Evolutionary conservation across 2,329 filamentous ascomycete genomes (phyloP).

Genomic region (Paecilomyces niveus): DNA sequence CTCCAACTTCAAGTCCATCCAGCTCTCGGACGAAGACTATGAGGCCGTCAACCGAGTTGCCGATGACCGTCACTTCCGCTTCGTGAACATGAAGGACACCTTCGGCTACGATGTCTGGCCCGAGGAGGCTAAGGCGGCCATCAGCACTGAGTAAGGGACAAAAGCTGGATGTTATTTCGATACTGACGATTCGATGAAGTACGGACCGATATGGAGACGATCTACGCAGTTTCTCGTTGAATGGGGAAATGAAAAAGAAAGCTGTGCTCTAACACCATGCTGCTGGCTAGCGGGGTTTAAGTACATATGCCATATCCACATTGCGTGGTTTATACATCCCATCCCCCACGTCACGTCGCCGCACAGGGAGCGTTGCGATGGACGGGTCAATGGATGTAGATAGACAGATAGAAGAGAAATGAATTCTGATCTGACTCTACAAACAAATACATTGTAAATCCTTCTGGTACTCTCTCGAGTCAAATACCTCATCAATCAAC

Average conservation of each 20-base stretch:
- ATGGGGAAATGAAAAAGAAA: not conserved
- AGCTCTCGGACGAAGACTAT: constrained; percentile 52
- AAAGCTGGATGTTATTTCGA: not conserved
- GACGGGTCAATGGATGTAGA: not conserved
- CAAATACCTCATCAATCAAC: too few relatives aligned
- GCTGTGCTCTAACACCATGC: not conserved
- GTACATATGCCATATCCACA: not conserved
- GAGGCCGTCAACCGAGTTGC: constrained; percentile 57
- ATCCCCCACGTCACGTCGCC: not conserved
- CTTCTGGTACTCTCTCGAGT: too few relatives aligned
- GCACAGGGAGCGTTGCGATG: not conserved
- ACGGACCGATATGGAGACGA: not conserved
- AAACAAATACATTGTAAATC: not conserved
- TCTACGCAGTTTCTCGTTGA: not conserved
- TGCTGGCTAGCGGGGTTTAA: not conserved
- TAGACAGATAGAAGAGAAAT: not conserved
- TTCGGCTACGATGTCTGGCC: constrained; percentile 69
- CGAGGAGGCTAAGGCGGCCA: constrained; percentile 38
- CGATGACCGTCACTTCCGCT: constrained; percentile 59
- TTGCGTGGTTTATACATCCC: not conserved
- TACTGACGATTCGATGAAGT: not conserved
- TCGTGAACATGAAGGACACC: constrained; percentile 77
- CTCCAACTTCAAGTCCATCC: constrained; percentile 60
- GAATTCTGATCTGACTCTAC: not conserved
- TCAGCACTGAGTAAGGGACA: constrained; percentile 2